Percentiles rank a stretch among this genome's conserved stretches.
phyloP scores from a whole-genome alignment of 1,284 basidiomycete genomes.

The Ceratorhiza oryzae-sativae region DNA sequence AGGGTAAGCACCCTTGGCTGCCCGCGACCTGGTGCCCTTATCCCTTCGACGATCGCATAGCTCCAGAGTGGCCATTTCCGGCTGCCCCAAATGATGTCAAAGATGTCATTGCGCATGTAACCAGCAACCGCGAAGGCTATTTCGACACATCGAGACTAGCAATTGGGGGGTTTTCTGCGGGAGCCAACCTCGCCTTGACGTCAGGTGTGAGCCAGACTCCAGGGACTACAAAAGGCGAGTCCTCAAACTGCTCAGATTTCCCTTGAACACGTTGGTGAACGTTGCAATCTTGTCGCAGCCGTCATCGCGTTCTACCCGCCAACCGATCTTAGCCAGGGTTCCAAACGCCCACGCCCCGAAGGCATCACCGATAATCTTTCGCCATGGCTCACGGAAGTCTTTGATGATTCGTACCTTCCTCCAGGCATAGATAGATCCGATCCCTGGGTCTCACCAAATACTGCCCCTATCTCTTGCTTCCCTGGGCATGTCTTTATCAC shows the following conservation, averaged over 20 bases:
- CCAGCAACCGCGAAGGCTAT: constrained; percentile 17
- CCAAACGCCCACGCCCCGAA: neutral
- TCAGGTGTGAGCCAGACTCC: neutral
- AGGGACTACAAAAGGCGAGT: constrained; percentile 13
- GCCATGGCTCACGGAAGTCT: neutral
- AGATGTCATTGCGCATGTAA: constrained; percentile 11
- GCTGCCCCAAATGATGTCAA: constrained; percentile 26
- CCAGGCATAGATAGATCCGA: constrained; percentile 5
- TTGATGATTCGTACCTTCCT: neutral
- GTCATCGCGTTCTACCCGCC: constrained; percentile 4
- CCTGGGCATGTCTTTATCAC: constrained; percentile 13
- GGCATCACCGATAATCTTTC: neutral
- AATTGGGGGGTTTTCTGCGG: constrained; percentile 30
- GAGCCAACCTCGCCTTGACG: constrained; percentile 16
- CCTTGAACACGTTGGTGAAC: neutral
- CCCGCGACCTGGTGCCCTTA: too few species aligned
- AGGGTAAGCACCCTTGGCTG: neutral
- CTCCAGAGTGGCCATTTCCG: constrained; percentile 36
- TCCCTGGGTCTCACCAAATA: constrained; percentile 14
- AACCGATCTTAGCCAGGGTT: neutral
- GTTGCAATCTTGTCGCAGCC: neutral
- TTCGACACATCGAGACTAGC: constrained; percentile 28
- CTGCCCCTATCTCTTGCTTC: neutral
- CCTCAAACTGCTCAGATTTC: too few species aligned
- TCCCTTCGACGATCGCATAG: neutral